Percentiles rank a stretch among this genome's conserved stretches.
These are phyloP conservation scores for Aspergillus clavatus DNA, from an alignment of 2,329 filamentous ascomycete genomes.

Conservation along the genomic window DNA sequence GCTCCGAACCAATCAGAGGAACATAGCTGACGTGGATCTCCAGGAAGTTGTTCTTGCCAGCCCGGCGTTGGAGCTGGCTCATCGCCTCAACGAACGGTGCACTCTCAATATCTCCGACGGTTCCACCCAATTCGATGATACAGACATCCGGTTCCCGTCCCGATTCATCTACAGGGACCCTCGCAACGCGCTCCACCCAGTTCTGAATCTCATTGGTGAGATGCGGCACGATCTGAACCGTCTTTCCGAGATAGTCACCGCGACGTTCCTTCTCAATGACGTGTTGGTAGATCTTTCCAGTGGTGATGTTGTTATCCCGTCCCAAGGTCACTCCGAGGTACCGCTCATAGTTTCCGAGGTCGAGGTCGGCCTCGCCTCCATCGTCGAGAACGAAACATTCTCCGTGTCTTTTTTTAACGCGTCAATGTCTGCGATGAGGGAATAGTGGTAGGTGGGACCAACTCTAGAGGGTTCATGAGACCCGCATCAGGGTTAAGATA, in stretches of 20 bases:
- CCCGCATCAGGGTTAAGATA: slow-evolving; percentile 75
- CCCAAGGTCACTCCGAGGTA: slow-evolving; percentile 80
- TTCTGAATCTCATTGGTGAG: slow-evolving; percentile 88
- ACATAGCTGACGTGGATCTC: slow-evolving; percentile 79
- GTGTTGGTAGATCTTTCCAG: slow-evolving; percentile 89
- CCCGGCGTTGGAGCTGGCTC: slow-evolving; percentile 67
- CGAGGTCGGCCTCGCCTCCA: slow-evolving; percentile 71
- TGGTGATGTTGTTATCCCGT: slow-evolving; percentile 92
- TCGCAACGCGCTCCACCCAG: slow-evolving; percentile 83
- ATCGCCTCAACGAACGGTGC: slow-evolving; percentile 85
- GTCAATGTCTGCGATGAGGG: slow-evolving; percentile 9
- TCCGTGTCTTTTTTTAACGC: slow-evolving; percentile 51
- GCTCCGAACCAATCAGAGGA: slow-evolving; percentile 67
- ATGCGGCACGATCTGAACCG: slow-evolving; percentile 85
- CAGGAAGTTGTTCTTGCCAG: slow-evolving; percentile 74
- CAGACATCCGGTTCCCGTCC: slow-evolving; percentile 82
- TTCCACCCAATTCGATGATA: slow-evolving; percentile 58
- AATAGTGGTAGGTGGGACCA: slow-evolving; percentile 1
- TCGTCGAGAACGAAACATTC: slow-evolving; percentile 86
- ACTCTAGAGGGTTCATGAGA: slow-evolving; percentile 51
- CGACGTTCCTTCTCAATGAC: slow-evolving; percentile 71
- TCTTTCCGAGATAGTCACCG: slow-evolving; percentile 80
- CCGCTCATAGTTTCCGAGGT: slow-evolving; percentile 71
- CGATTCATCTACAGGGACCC: slow-evolving; percentile 80
- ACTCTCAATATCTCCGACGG: slow-evolving; percentile 72